phyloP scores from a whole-genome alignment of 2,329 filamentous ascomycete genomes.

The Pseudomassariella vexata region DNA sequence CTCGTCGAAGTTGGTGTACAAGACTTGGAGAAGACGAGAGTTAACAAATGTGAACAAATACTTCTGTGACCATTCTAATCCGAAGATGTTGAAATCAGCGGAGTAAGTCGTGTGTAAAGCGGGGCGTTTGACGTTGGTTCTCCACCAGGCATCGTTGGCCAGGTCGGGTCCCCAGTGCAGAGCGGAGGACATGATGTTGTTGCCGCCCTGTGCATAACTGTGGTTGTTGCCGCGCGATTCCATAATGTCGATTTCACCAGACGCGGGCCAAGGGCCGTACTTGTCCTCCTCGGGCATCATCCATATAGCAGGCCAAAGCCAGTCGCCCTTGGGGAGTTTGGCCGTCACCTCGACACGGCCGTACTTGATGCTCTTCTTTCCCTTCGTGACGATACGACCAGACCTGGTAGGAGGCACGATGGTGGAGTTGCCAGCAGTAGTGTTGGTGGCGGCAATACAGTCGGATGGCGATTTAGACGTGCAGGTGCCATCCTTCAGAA shows the following conservation, averaged over 20 bases:
- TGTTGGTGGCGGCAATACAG: slow-evolving; percentile 70
- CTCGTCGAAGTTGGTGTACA: slow-evolving; percentile 69
- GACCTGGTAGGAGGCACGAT: slow-evolving; percentile 75
- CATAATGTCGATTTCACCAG: slow-evolving; percentile 78
- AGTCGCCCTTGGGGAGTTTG: slow-evolving; percentile 71
- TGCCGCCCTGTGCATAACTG: slow-evolving; percentile 69
- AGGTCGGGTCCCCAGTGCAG: slow-evolving; percentile 76
- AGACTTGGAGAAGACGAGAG: slow-evolving; percentile 70
- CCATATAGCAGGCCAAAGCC: slow-evolving; percentile 92
- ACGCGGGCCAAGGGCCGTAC: slow-evolving; percentile 73
- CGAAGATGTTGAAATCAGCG: slow-evolving; percentile 66
- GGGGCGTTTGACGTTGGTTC: slow-evolving; percentile 70
- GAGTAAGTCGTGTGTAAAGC: slow-evolving; percentile 72
- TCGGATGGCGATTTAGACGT: slow-evolving; percentile 53
- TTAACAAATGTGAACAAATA: slow-evolving; percentile 86
- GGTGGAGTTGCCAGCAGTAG: slow-evolving; percentile 61
- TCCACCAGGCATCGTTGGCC: slow-evolving; percentile 74
- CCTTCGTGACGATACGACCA: slow-evolving; percentile 70
- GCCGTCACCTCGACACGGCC: slow-evolving; percentile 77
- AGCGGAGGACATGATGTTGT: slow-evolving; percentile 73
- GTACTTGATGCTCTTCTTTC: slow-evolving; percentile 67
- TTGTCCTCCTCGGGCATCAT: slow-evolving; percentile 70
- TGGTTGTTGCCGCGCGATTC: slow-evolving; percentile 80
- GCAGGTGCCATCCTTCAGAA: slow-evolving; percentile 61
- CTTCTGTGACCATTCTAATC: slow-evolving; percentile 81